A percentile compares a stretch with the other conserved stretches of the same genome.
Conservation (phyloP, 257 asterid species). For the Forsythia suspensa region DNA sequence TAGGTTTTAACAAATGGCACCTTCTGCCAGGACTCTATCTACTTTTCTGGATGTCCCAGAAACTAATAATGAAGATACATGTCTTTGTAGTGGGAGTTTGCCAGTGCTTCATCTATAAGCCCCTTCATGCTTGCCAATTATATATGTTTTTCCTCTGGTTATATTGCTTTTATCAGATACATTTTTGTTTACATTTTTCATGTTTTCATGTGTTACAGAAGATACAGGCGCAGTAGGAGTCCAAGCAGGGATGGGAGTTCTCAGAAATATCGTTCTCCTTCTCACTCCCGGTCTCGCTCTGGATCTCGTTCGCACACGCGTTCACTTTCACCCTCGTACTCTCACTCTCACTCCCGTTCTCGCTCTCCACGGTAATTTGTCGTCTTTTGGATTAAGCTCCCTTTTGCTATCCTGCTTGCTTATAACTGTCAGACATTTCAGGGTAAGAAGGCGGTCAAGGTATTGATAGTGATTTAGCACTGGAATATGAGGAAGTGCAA, state of each 20-base stretch:
- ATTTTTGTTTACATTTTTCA: no score
- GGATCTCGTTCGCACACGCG: slow-evolving; percentile 34
- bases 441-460: slow-evolving; percentile 66
- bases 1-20: neutral
- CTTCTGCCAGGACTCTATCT: neutral
- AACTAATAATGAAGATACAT: neutral
- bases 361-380: slow-evolving; percentile 63
- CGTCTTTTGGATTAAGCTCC: neutral
- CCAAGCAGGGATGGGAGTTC: slow-evolving; percentile 64
- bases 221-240: slow-evolving; percentile 70
- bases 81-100: neutral
- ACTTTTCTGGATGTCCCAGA: neutral
- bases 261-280: slow-evolving; percentile 47
- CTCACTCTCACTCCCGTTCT: slow-evolving; percentile 59
- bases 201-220: slow-evolving; percentile 35
- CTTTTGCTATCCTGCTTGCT: neutral
- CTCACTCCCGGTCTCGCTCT: slow-evolving; percentile 44
- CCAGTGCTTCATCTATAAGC: neutral
- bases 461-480: slow-evolving; percentile 31
- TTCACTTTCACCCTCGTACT: slow-evolving; percentile 42
- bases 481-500: neutral
- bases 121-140: neutral
- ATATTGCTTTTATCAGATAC: neutral
- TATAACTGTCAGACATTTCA: slow-evolving; percentile 24
- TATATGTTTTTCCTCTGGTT: neutral